phyloP scores from a whole-genome alignment of 805 yeast genomes.

The Saccharomycopsis sp. region DNA sequence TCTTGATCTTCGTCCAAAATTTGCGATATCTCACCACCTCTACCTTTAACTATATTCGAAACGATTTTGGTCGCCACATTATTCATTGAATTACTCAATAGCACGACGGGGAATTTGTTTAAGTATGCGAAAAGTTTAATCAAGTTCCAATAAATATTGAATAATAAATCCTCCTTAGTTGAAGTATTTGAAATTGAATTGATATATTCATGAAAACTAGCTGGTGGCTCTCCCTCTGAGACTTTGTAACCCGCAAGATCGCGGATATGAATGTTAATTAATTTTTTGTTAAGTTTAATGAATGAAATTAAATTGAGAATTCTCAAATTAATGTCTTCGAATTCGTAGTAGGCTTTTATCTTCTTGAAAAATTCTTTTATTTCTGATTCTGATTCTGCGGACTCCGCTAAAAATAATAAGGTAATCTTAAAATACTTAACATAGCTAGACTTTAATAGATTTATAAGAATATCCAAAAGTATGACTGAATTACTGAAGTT shows the following conservation, averaged over 20 bases:
- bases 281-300: slow-evolving; percentile 1
- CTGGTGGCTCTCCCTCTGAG: slow-evolving; percentile 4
- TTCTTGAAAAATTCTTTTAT: slow-evolving; percentile 3
- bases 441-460: slow-evolving; percentile 33
- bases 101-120: slow-evolving; percentile 34
- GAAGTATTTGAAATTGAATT: slow-evolving; percentile 6
- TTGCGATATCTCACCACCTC: slow-evolving; percentile 30
- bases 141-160: slow-evolving; percentile 13
- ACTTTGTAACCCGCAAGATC: too few relatives aligned
- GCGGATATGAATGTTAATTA: slow-evolving; percentile 8
- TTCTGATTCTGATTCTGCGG: not conserved
- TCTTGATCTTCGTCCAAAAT: slow-evolving; percentile 30
- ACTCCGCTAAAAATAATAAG: slow-evolving; percentile 9
- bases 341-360: slow-evolving; percentile 8
- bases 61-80: slow-evolving; percentile 39
- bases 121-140: slow-evolving; percentile 9
- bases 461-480: slow-evolving; percentile 33
- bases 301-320: slow-evolving; percentile 14
- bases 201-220: slow-evolving; percentile 11
- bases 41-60: slow-evolving; percentile 38
- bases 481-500: slow-evolving; percentile 30
- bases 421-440: slow-evolving; percentile 11
- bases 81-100: slow-evolving; percentile 36
- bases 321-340: slow-evolving; percentile 7
- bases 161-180: slow-evolving; percentile 18